Percentiles rank a stretch among this genome's conserved stretches.
Conservation (phyloP, 1,284 basidiomycete species). For the Golubevia pallescens region DNA sequence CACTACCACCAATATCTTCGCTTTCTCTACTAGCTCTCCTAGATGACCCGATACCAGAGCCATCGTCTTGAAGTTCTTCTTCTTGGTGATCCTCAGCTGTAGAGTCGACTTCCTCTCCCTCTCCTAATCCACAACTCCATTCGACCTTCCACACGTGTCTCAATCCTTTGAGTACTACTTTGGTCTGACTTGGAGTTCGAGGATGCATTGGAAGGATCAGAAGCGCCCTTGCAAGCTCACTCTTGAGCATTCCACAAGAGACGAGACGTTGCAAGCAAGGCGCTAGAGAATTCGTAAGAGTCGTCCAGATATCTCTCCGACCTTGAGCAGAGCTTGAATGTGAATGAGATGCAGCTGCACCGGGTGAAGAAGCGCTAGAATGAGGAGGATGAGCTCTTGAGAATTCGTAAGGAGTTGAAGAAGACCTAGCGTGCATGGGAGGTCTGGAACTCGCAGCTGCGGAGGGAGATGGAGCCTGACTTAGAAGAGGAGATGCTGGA, state of each 20-base stretch:
- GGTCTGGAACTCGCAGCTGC: not conserved
- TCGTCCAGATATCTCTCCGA: slow-evolving; percentile 46
- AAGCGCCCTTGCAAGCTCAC: slow-evolving; percentile 49
- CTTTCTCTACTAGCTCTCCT: too few species aligned
- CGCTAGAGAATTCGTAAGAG: slow-evolving; percentile 49
- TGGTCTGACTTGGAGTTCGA: slow-evolving; percentile 49
- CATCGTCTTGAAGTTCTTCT: not conserved
- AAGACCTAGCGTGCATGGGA: not conserved
- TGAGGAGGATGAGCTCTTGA: too few species aligned
- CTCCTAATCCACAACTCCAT: slow-evolving; percentile 56
- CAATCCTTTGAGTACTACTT: slow-evolving; percentile 46
- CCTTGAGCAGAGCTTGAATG: not conserved
- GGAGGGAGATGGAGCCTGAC: slow-evolving; percentile 14
- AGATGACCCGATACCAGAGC: too few species aligned
- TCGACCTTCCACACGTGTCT: slow-evolving; percentile 51
- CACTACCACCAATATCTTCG: too few species aligned
- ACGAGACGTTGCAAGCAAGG: slow-evolving; percentile 59
- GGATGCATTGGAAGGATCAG: slow-evolving; percentile 56
- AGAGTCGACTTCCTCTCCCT: not conserved
- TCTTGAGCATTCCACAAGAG: slow-evolving; percentile 61
- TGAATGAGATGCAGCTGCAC: too few species aligned
- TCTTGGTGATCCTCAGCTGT: not conserved
- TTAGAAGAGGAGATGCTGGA: slow-evolving; percentile 21
- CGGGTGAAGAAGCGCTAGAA: too few species aligned
- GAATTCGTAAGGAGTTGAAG: too few species aligned